Evolutionary conservation across 495 filamentous ascomycete genomes (phyloP).

Genomic region (Aspergillus funiculosus): DNA sequence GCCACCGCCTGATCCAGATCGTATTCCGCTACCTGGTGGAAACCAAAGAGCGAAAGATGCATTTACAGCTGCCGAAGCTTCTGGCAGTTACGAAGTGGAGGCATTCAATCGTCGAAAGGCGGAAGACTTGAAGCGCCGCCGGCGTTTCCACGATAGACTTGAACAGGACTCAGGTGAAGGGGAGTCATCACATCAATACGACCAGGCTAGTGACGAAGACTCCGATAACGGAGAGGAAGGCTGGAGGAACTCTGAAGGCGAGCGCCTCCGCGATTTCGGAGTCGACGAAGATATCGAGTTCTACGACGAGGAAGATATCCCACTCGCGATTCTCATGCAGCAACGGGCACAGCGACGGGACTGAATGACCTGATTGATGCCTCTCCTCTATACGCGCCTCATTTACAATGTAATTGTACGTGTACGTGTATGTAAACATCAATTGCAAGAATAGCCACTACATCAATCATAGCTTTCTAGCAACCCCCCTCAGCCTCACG

Average conservation of each 20-base stretch:
- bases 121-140: constrained; percentile 48
- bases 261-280: constrained; percentile 80
- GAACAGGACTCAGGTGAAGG: constrained; percentile 35
- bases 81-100: constrained; percentile 44
- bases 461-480: constrained; percentile 45
- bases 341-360: constrained; percentile 19
- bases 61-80: constrained; percentile 29
- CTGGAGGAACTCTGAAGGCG: constrained; percentile 84
- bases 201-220: constrained; percentile 24
- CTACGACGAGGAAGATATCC: constrained; percentile 76
- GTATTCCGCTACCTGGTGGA: constrained; percentile 49
- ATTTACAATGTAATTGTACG: too few species aligned
- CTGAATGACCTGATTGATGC: too few species aligned
- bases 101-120: constrained; percentile 54
- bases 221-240: constrained; percentile 50
- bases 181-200: constrained; percentile 19
- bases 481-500: constrained; percentile 63
- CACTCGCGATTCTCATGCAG: constrained; percentile 48
- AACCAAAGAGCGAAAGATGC: constrained; percentile 23
- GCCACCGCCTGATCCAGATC: constrained; percentile 90
- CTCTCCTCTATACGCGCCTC: too few species aligned
- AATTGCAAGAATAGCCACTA: not conserved
- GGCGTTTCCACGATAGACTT: constrained; percentile 46
- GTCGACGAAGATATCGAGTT: constrained; percentile 80
- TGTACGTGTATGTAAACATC: too few species aligned